Evolutionary conservation across 1,284 basidiomycete genomes (phyloP), one percentile per base, ranked within the genome.

Genomic region (Heimioporus punctisporus): DNA sequence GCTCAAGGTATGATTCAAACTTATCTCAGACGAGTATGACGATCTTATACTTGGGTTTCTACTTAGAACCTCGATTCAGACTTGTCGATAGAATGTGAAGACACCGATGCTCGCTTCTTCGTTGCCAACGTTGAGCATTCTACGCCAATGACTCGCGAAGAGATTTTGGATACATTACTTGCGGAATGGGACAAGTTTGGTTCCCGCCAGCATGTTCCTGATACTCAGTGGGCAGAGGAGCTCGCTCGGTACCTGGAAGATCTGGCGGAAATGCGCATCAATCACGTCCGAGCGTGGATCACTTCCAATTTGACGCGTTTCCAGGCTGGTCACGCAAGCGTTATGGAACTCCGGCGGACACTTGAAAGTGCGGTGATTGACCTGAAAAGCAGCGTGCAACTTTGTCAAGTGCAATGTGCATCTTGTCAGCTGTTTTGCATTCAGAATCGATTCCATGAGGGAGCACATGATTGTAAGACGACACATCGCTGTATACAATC

Each of bases 1-100:
- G 0, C 63, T 85, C 2, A 83, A 80, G 73, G 84, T 82, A 50
- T 7, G 44, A 8, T 48, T 37, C 5, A 7, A 34, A 24, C 9
- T 11, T 55, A 15, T 41, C 28, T 19, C 17, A 30, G 8, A 48
- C 41, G 9, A 21, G 21, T 21, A 28, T 15, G 21, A 12, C 8
- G 31, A 19, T 3, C 8, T 55, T 40, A 17, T 0, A 28, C 24
- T 46, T 19, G 5, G 14, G 14, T 50, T 26, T 2, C n/a, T 12
- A 10, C 47, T 37, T 34, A 84, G 83, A 79, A 84, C 55, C 64
- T 82, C 26, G 82, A 84, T 56, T 79, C 75, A 2, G 76, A 79
- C 48, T 37, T 67, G 7, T 51, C 69, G 1, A 70, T 83, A 14
- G 71, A 73, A 10, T 61, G 49, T 10, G 51, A 58, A 0, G 78